Evolutionary conservation across 2,329 filamentous ascomycete genomes (phyloP).

Genomic region (Claviceps maximensis): DNA sequence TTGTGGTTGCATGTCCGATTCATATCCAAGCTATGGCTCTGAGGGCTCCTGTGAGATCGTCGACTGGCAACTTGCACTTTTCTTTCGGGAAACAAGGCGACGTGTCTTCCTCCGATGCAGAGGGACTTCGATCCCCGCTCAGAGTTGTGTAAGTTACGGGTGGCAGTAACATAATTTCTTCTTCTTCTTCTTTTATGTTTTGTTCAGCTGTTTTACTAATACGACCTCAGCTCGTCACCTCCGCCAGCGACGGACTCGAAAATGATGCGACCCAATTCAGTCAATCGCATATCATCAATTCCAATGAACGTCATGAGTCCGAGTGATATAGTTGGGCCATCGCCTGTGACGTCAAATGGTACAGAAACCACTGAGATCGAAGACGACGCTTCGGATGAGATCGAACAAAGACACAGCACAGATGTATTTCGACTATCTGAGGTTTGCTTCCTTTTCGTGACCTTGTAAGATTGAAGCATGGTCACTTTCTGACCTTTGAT

Average conservation of each 20-base stretch:
- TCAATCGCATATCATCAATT: conserved; percentile 33
- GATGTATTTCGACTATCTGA: conserved; percentile 15
- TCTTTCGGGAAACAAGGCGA: conserved; percentile 31
- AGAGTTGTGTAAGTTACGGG: conserved; percentile 34
- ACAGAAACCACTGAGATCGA: conserved; percentile 77
- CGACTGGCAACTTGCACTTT: conserved; percentile 35
- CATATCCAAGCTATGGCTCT: conserved; percentile 19
- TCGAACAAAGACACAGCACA: conserved; percentile 20
- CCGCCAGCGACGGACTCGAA: conserved; percentile 27
- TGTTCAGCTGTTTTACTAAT: conserved; percentile 6
- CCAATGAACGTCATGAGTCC: conserved; percentile 46
- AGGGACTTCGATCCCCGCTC: conserved; percentile 33
- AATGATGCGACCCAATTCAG: conserved; percentile 38
- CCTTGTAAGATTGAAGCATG: not conserved
- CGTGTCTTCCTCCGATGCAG: conserved; percentile 42
- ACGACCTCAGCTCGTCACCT: conserved; percentile 21
- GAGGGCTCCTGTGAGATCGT: conserved; percentile 46
- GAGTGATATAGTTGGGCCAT: conserved; percentile 63
- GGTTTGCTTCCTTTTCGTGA: conserved; percentile 12
- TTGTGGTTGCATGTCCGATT: not conserved
- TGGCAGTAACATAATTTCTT: no score
- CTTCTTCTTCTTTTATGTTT: no score
- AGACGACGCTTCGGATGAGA: conserved; percentile 56
- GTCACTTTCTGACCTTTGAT: conserved; percentile 1
- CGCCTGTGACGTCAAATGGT: conserved; percentile 73